Evolutionary conservation across 352 stramenopile genomes (phyloP), one percentile per base, ranked within the genome.

Genomic region (Phytophthora crassamura): DNA sequence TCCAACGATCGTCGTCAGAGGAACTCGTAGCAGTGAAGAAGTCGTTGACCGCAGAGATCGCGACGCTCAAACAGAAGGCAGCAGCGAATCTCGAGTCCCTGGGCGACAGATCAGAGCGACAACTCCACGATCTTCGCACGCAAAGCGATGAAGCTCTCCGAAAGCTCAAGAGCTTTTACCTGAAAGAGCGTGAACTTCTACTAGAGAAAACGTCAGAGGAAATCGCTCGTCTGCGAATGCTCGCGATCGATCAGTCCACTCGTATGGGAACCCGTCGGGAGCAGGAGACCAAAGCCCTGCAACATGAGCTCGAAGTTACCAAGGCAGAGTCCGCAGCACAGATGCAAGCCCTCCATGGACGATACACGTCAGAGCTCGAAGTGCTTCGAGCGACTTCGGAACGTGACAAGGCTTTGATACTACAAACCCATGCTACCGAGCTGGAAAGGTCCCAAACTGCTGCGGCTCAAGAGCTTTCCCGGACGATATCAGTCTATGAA

Each of bases 231-330:
- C 39, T 78, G 18, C 58, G 59, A 3, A 77, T 78, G 50, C 33
- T 66, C 7, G 49, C 60, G 36, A 73, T 73, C 12, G 75, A 84
- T 2, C 72, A 81, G 40, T 59, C 72, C n/a, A 52, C 50, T 7
- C 63, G 57, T 34, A 55, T 78, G 32, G 67, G 75, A 52, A 33
- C 36, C 11, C 46, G 65, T 30, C 56, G 63, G 14, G 38, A 35
- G 40, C 32, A 45, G 4, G 74, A 82, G 51, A 75, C 64, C 7
- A 49, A 49, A 16, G 47, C 63, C 11, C 35, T 86, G 9, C 40
- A 53, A 14, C 18, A 43, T 3, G 48, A 72, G 7, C 45, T 85
- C 12, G 20, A 73, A 8, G 20, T 36, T 8, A 61, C 51, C 12
- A 67, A 59, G 10, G 12, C 36, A 15, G 59, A 39, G 10, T 57